Evolutionary conservation across 371 early-diverging fungal genomes (phyloP), one percentile per base, ranked within the genome.

Genomic region (Mucor velutinosus): DNA sequence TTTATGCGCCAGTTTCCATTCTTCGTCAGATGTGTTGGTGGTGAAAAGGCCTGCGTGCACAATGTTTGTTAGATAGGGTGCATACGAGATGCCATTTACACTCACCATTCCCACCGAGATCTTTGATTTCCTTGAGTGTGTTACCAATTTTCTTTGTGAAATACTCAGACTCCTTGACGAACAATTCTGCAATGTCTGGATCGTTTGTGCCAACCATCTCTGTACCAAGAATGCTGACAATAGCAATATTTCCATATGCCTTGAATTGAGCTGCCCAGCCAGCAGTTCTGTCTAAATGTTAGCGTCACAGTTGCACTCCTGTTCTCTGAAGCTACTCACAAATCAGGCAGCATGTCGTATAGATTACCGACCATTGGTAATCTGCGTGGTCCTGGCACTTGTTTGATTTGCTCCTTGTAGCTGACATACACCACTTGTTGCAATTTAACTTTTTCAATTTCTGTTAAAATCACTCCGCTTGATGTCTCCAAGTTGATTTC

Each of bases 1-100:
- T 66, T 81, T 83, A 57, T 86, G 86, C 1, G 78, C 86, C 21
- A 81, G 66, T 43, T 69, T 60, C 86, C 86, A 86, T 17, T 84
- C 75, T 11, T 71, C 67, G 30, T 77, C 78, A 51, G 71, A 71
- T 15, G 76, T 76, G 51, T 78, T 70, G 7, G 77, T 65, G 7
- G 86, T 86, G 55, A 86, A 81, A 10, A 81, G 58, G 0, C 64
- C 64, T 3, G 27, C 17, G 17, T 14, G 41, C 5, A 12, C 5
- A 53, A 27, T 14, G 25, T 27, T 25, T 27, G 53, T 14, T 27
- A 11, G 14, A 27, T 15, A 27, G 4, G 8, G 53, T 4, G 15
- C 23, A 27, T 4, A 25, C 7, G 25, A 25, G 4, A 51, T 10
- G 14, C 27, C 23, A 21, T 6, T 15, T 25, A 25, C 7, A 12